phyloP scores from a whole-genome alignment of 2,329 filamentous ascomycete species.

The Nemania sp. region DNA sequence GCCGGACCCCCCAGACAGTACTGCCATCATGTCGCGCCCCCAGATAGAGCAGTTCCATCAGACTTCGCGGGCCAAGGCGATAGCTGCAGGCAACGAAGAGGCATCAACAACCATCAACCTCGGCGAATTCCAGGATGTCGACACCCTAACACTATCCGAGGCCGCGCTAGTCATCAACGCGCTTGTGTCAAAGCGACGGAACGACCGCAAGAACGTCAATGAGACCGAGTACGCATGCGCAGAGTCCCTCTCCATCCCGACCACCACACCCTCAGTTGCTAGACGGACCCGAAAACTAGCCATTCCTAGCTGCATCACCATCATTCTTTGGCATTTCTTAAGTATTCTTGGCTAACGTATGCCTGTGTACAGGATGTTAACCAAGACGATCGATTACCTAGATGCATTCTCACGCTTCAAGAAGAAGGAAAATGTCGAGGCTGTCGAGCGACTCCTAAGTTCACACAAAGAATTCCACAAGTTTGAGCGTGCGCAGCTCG shows the following conservation, averaged over 20 bases:
- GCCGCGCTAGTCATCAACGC: conserved; percentile 92
- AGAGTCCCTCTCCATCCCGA: conserved; percentile 4
- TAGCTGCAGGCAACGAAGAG: conserved; percentile 84
- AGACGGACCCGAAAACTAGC: not conserved
- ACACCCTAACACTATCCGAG: conserved; percentile 92
- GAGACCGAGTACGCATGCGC: conserved; percentile 77
- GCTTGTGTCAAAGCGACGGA: conserved; percentile 82
- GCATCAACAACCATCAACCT: conserved; percentile 84
- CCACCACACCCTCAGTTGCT: not conserved
- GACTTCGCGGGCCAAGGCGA: conserved; percentile 76
- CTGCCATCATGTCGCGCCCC: conserved; percentile 37
- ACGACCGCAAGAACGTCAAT: conserved; percentile 83
- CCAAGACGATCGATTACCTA: conserved; percentile 91
- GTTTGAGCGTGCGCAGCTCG: conserved; percentile 93
- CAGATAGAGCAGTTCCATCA: conserved; percentile 54
- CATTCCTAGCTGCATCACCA: not conserved
- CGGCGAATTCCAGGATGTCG: conserved; percentile 92
- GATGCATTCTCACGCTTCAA: conserved; percentile 97
- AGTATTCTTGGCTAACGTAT: conserved; percentile 18
- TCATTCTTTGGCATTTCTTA: not conserved
- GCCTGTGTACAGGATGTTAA: conserved; percentile 71
- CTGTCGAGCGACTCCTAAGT: conserved; percentile 88
- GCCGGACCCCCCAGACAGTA: not conserved
- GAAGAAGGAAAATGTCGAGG: conserved; percentile 92
- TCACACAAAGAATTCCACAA: conserved; percentile 84